Evolutionary conservation across 805 yeast species (phyloP).

Genomic region (Ogataea paraovalis): DNA sequence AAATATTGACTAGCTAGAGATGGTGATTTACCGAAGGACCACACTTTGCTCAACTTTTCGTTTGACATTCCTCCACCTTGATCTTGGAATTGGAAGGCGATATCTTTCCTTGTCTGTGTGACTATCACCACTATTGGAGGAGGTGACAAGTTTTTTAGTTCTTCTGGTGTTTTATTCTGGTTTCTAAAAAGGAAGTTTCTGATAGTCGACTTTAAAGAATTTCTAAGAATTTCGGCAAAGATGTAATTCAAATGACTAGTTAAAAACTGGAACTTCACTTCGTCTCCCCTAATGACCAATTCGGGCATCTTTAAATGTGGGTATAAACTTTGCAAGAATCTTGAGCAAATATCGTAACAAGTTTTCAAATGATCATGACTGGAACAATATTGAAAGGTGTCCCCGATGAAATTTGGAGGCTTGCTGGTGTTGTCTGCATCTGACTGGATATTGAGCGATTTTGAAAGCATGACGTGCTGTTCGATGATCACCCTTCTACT

Average conservation of each 20-base stretch:
- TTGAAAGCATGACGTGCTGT: conserved; percentile 80
- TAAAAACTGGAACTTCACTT: conserved; percentile 73
- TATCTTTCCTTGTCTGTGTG: conserved; percentile 59
- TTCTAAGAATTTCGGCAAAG: conserved; percentile 82
- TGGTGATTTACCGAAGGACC: conserved; percentile 84
- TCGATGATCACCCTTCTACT: conserved; percentile 88
- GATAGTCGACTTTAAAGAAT: conserved; percentile 80
- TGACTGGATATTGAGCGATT: conserved; percentile 43
- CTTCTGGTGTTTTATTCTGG: conserved; percentile 6
- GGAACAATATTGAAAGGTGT: conserved; percentile 74
- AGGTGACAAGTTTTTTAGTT: conserved; percentile 33
- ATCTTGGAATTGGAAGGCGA: conserved; percentile 78
- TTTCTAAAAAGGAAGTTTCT: conserved; percentile 35
- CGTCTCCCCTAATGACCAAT: conserved; percentile 71
- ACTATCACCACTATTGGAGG: conserved; percentile 79
- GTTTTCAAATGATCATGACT: conserved; percentile 61
- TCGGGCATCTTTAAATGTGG: conserved; percentile 66
- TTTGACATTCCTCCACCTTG: conserved; percentile 83
- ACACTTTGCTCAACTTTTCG: conserved; percentile 56
- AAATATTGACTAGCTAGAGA: conserved; percentile 55
- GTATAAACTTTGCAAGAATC: conserved; percentile 49
- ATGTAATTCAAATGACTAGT: conserved; percentile 83
- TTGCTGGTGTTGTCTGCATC: conserved; percentile 36
- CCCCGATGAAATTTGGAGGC: conserved; percentile 63
- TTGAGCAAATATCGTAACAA: conserved; percentile 50